Conservation (phyloP, 805 yeast genomes). For the Candida loeiensis region DNA sequence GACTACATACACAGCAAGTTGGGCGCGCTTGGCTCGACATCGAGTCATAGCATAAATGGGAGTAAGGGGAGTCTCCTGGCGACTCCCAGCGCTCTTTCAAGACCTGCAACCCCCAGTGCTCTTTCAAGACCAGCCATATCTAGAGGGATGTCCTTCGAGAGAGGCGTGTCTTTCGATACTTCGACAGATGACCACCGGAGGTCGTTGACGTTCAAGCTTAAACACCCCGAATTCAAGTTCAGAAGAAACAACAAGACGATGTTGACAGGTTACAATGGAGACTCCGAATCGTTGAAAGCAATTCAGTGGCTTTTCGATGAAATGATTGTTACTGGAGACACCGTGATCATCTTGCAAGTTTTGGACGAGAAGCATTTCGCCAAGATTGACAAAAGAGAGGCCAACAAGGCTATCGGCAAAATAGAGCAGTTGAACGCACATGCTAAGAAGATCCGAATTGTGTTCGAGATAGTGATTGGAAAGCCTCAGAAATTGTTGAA, state of each 20-base stretch:
- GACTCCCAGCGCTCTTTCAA: too few relatives aligned
- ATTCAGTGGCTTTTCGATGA: constrained; percentile 45
- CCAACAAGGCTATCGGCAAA: constrained; percentile 25
- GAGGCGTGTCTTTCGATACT: constrained; percentile 43
- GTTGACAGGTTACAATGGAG: constrained; percentile 38
- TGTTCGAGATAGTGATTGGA: constrained; percentile 40
- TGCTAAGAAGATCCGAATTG: constrained; percentile 34
- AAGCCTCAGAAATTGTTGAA: constrained; percentile 38
- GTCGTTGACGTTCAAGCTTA: constrained; percentile 38
- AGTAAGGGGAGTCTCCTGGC: too few relatives aligned
- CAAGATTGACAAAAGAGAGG: constrained; percentile 27
- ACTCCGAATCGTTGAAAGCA: constrained; percentile 36
- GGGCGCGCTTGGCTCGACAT: constrained; percentile 9
- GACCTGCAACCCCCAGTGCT: constrained; percentile 11
- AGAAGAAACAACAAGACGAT: constrained; percentile 43
- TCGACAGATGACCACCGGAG: constrained; percentile 28
- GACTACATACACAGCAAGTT: constrained; percentile 13
- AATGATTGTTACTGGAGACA: constrained; percentile 42
- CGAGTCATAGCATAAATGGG: constrained; percentile 11
- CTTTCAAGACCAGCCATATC: constrained; percentile 8
- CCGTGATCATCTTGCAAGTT: constrained; percentile 39
- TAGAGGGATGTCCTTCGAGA: constrained; percentile 23
- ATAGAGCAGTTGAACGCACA: constrained; percentile 35
- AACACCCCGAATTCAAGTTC: constrained; percentile 41
- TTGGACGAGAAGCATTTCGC: constrained; percentile 32